Conservation (phyloP, 2,329 filamentous ascomycete species). For the Geosmithia flava region DNA sequence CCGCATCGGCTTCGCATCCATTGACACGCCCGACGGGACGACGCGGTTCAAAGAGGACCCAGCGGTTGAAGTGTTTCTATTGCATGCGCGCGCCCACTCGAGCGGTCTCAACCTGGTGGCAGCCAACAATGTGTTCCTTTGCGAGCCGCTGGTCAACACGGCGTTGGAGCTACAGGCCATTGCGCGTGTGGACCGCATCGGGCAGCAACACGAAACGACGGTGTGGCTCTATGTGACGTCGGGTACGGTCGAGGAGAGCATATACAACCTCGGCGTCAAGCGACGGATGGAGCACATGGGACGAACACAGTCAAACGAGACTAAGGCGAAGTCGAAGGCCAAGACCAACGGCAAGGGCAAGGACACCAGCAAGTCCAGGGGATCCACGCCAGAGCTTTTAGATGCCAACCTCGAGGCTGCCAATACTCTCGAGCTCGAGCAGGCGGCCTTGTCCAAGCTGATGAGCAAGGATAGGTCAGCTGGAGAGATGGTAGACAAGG, state of each 20-base stretch:
- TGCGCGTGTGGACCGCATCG: conserved; percentile 88
- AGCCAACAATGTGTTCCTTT: conserved; percentile 87
- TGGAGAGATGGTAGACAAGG: conserved; percentile 67
- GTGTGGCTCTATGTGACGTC: conserved; percentile 94
- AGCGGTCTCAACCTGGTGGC: conserved; percentile 87
- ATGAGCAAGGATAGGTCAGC: conserved; percentile 57
- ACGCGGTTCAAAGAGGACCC: conserved; percentile 66
- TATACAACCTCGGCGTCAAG: conserved; percentile 75
- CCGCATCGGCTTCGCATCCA: conserved; percentile 60
- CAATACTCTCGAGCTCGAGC: conserved; percentile 73
- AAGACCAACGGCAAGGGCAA: conserved; percentile 1
- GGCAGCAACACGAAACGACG: conserved; percentile 75
- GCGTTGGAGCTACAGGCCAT: conserved; percentile 92
- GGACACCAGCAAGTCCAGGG: conserved; percentile 24
- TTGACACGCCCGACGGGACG: conserved; percentile 58
- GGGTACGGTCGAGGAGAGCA: conserved; percentile 82
- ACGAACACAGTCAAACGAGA: conserved; percentile 7
- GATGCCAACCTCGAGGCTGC: conserved; percentile 63
- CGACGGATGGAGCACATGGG: conserved; percentile 69
- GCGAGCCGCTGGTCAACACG: conserved; percentile 86
- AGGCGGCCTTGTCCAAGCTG: conserved; percentile 56
- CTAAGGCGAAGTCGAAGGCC: conserved; percentile 8
- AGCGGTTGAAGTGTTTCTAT: conserved; percentile 65
- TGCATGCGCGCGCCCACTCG: conserved; percentile 80
- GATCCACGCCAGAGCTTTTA: conserved; percentile 30